Conservation (phyloP, 441 rosid genomes). For the Manihot esculenta region DNA sequence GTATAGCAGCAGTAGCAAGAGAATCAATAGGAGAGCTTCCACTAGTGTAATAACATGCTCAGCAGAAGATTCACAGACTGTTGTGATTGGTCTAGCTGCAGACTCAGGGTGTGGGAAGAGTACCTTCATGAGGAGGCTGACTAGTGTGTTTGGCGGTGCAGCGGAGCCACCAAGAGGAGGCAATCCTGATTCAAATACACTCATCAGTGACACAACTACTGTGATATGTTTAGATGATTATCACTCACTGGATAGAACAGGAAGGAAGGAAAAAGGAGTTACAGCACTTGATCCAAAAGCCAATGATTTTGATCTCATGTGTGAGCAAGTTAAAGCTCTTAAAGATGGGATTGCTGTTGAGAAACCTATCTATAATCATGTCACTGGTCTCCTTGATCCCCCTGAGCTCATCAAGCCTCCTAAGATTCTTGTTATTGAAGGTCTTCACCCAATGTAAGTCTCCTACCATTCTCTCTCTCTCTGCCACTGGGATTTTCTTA, state of each 20-base stretch:
- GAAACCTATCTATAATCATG: slow-evolving; percentile 94
- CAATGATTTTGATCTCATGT: slow-evolving; percentile 92
- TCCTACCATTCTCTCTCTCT: no score
- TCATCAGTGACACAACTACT: slow-evolving; percentile 89
- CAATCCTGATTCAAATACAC: slow-evolving; percentile 96
- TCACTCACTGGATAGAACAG: slow-evolving; percentile 84
- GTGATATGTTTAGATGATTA: slow-evolving; percentile 94
- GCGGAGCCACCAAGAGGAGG: slow-evolving; percentile 96
- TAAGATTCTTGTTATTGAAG: slow-evolving; percentile 96
- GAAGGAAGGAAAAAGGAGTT: slow-evolving; percentile 87
- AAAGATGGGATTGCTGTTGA: slow-evolving; percentile 75
- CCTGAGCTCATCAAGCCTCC: slow-evolving; percentile 96
- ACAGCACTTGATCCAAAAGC: slow-evolving; percentile 96
- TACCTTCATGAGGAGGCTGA: slow-evolving; percentile 93
- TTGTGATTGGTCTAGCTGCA: slow-evolving; percentile 93
- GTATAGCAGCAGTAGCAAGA: slow-evolving; percentile 39
- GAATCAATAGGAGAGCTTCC: slow-evolving; percentile 29
- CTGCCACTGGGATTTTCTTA: no score
- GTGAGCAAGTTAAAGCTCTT: slow-evolving; percentile 84
- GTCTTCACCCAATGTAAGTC: slow-evolving; percentile 95
- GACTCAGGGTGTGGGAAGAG: slow-evolving; percentile 99
- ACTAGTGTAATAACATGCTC: slow-evolving; percentile 56
- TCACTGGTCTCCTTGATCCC: slow-evolving; percentile 83
- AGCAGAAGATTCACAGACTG: slow-evolving; percentile 47
- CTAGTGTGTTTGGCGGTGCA: slow-evolving; percentile 94